Evolutionary conservation across 202 grass and related monocot species (phyloP).

Genomic region (Hordeum pubiflorum): DNA sequence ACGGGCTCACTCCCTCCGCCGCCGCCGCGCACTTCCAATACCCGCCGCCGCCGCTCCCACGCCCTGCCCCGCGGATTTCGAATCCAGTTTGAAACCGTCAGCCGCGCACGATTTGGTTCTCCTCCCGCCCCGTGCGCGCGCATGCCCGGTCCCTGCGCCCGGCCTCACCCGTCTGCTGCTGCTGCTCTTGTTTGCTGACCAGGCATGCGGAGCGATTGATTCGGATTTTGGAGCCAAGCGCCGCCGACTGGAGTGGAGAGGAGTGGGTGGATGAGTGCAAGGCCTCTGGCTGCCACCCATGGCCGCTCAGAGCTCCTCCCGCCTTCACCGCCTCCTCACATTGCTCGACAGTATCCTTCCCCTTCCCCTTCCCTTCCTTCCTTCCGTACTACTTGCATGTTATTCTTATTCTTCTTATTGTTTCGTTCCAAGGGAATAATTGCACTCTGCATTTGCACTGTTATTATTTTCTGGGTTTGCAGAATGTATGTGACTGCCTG

Average conservation of each 20-base stretch:
- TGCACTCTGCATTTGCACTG: no score
- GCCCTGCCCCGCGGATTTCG: background rate
- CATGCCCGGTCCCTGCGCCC: background rate
- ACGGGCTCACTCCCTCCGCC: background rate
- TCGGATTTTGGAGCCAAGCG: background rate
- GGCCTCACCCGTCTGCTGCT: background rate
- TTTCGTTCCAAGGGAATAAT: no score
- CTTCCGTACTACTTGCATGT: no score
- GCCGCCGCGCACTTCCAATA: background rate
- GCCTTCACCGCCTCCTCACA: slow-evolving; percentile 93
- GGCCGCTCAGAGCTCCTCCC: slow-evolving; percentile 96
- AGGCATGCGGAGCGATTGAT: background rate
- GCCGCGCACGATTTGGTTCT: background rate
- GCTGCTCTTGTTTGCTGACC: background rate
- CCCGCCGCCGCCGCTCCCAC: no score
- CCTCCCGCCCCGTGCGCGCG: background rate
- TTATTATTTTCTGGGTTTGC: background rate
- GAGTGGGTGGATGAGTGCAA: background rate
- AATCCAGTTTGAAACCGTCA: background rate
- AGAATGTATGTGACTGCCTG: background rate
- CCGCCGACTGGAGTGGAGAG: background rate
- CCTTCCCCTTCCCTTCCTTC: slow-evolving; percentile 5
- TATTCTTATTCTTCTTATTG: no score
- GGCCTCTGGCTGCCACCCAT: slow-evolving; percentile 30
- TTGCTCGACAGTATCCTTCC: slow-evolving; percentile 95